A percentile compares a stretch with the other conserved stretches of the same genome.
phyloP scores from a whole-genome alignment of 2,329 filamentous ascomycete genomes.

The Pyrenochaeta sp. region DNA sequence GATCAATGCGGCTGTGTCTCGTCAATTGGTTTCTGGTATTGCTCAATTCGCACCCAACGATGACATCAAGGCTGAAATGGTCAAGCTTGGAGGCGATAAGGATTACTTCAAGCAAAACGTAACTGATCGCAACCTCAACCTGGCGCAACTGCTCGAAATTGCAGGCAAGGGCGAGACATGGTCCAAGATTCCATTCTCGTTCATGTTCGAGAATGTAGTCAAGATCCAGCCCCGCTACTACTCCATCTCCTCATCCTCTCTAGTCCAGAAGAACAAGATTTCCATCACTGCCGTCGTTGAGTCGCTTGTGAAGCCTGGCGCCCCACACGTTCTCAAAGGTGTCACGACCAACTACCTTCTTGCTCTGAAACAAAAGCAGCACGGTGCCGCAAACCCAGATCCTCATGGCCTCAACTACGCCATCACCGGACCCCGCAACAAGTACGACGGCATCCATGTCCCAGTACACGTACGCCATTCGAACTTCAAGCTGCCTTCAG shows the following conservation, averaged over 20 bases:
- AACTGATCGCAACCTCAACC: conserved; percentile 82
- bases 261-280: conserved; percentile 93
- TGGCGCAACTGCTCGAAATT: conserved; percentile 81
- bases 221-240: conserved; percentile 99
- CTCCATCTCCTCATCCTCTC: conserved; percentile 96
- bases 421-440: conserved; percentile 89
- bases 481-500: conserved; percentile 98
- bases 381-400: conserved; percentile 82
- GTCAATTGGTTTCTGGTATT: conserved; percentile 89
- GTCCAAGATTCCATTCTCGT: conserved; percentile 88
- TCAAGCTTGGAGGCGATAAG: conserved; percentile 88
- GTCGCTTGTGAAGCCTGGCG: conserved; percentile 77
- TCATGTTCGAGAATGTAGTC: conserved; percentile 89
- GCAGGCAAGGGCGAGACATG: conserved; percentile 79
- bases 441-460: conserved; percentile 94
- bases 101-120: conserved; percentile 94
- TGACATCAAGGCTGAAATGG: conserved; percentile 83
- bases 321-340: conserved; percentile 83
- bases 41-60: conserved; percentile 91
- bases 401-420: conserved; percentile 87
- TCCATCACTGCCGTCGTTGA: conserved; percentile 96
- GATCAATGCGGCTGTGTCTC: conserved; percentile 92
- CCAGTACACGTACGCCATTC: conserved; percentile 97
- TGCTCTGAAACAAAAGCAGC: conserved; percentile 95
- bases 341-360: conserved; percentile 97